phyloP scores from a whole-genome alignment of 306 rosid species.

The Vigna radiata region DNA sequence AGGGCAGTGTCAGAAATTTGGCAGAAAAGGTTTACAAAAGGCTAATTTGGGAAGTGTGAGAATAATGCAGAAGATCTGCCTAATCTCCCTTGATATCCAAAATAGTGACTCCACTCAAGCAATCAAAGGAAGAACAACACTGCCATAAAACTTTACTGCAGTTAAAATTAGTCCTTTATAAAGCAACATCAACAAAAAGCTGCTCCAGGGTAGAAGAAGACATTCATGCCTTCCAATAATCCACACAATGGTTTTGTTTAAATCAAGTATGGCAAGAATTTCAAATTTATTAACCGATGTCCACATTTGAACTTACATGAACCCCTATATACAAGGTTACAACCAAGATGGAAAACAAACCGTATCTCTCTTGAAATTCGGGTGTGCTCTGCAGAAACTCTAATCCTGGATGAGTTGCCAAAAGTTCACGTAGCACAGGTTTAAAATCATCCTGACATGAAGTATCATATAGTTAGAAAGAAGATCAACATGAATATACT shows the following conservation, averaged over 20 bases:
- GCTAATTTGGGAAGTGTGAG: constrained; percentile 1
- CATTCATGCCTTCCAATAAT: background rate
- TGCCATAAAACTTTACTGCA: background rate
- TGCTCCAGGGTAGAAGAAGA: constrained; percentile 14
- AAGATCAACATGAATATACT: constrained; percentile 35
- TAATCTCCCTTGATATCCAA: constrained; percentile 1
- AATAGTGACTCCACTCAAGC: constrained; percentile 14
- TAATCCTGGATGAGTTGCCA: constrained; percentile 96
- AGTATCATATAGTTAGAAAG: constrained; percentile 36
- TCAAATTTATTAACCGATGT: constrained; percentile 21
- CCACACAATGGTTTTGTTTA: background rate
- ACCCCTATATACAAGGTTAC: constrained; percentile 35
- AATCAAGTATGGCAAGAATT: constrained; percentile 12
- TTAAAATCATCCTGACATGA: constrained; percentile 87
- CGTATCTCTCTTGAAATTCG: constrained; percentile 99
- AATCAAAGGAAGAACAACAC: background rate
- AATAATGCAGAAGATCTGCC: constrained; percentile 12
- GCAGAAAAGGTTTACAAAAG: background rate
- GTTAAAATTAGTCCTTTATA: constrained; percentile 11
- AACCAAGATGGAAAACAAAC: constrained; percentile 64
- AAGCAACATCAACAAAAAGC: background rate
- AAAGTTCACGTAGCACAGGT: constrained; percentile 92
- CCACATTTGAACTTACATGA: background rate
- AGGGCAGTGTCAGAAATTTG: background rate
- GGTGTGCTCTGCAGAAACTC: constrained; percentile 98